These are phyloP conservation scores for Mucor mucedo DNA, from an alignment of 371 early-diverging fungal species.

Conservation along the genomic window DNA sequence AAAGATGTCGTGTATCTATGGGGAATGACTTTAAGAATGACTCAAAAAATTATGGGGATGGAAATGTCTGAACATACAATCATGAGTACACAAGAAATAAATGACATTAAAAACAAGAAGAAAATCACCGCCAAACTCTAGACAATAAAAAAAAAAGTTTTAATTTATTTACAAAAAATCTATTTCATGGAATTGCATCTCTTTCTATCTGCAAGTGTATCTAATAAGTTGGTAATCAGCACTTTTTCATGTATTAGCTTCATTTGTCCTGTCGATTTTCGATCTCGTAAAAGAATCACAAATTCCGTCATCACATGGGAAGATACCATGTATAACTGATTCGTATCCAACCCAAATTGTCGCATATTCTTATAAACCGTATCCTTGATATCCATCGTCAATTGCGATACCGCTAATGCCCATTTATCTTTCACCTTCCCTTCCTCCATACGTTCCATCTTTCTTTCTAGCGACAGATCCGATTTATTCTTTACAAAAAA, in stretches of 20 bases:
- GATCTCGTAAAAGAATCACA: slow-evolving; percentile 23
- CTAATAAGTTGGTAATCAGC: slow-evolving; percentile 33
- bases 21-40: slow-evolving; percentile 74
- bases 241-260: slow-evolving; percentile 42
- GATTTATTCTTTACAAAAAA: slow-evolving; percentile 38
- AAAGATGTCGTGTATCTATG: slow-evolving; percentile 31
- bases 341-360: slow-evolving; percentile 25
- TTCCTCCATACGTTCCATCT: slow-evolving; percentile 11
- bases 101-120: background rate
- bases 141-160: no score
- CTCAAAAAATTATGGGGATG: slow-evolving; percentile 57
- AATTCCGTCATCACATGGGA: slow-evolving; percentile 30
- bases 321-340: slow-evolving; percentile 36
- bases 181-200: background rate
- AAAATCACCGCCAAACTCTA: background rate
- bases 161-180: no score
- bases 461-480: slow-evolving; percentile 21
- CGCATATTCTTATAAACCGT: slow-evolving; percentile 27
- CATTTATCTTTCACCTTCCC: slow-evolving; percentile 16
- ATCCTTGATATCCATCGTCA: slow-evolving; percentile 28
- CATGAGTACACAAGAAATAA: slow-evolving; percentile 7
- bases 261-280: slow-evolving; percentile 4
- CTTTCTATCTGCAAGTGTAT: slow-evolving; percentile 22
- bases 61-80: slow-evolving; percentile 2
- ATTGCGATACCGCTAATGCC: slow-evolving; percentile 28